phyloP scores from a whole-genome alignment of 352 stramenopile species.

The Phytophthora parvispora region DNA sequence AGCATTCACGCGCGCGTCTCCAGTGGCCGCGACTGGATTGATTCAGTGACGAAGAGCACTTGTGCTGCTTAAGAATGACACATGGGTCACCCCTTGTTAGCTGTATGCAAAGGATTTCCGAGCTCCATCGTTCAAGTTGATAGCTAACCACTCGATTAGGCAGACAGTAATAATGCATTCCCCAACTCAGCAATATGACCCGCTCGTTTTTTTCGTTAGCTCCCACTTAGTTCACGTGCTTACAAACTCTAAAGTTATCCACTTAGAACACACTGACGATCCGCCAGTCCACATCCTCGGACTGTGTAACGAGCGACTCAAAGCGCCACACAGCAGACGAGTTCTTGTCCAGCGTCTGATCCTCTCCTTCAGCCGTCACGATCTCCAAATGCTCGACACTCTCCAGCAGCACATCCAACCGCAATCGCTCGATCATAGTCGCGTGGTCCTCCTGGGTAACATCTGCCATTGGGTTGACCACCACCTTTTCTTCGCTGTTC shows the following conservation, averaged over 20 bases:
- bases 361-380: conserved; percentile 26
- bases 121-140: not conserved
- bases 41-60: not conserved
- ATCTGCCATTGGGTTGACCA: conserved; percentile 13
- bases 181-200: not conserved
- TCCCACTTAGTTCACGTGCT: not conserved
- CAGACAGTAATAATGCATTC: not conserved
- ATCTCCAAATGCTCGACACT: conserved; percentile 56
- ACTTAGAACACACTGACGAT: conserved; percentile 52
- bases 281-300: conserved; percentile 63
- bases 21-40: conserved; percentile 29
- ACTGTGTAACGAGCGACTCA: conserved; percentile 58
- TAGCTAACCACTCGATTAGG: not conserved
- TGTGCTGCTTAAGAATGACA: too few species aligned
- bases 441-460: conserved; percentile 28
- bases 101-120: too few species aligned
- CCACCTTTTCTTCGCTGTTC: conserved; percentile 4
- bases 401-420: conserved; percentile 49
- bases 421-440: conserved; percentile 50
- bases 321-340: conserved; percentile 47
- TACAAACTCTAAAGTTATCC: not conserved
- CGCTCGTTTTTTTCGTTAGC: not conserved
- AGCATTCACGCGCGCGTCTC: conserved; percentile 52
- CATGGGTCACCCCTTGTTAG: not conserved
- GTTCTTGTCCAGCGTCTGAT: conserved; percentile 45